Conservation (phyloP, 768 basidiomycete species). For the Mycena alexandri region DNA sequence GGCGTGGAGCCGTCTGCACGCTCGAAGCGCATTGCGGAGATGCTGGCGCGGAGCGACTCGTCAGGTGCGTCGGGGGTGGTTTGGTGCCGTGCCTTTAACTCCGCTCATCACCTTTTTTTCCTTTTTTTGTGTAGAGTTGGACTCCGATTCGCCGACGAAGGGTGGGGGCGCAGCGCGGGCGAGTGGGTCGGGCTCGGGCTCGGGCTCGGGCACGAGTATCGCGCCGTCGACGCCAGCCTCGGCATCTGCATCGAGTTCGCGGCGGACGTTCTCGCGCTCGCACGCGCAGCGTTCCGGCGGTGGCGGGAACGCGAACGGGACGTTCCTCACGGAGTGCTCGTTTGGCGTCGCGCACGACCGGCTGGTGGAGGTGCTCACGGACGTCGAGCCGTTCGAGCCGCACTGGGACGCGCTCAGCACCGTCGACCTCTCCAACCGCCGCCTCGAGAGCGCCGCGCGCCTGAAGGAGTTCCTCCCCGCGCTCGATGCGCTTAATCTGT, state of each 20-base stretch:
- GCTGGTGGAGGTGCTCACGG: slow-evolving; percentile 92
- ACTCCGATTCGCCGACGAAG: slow-evolving; percentile 36
- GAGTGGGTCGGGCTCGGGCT: slow-evolving; percentile 46
- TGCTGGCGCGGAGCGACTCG: slow-evolving; percentile 80
- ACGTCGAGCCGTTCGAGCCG: slow-evolving; percentile 94
- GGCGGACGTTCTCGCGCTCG: slow-evolving; percentile 54
- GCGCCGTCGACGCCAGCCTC: too few species aligned
- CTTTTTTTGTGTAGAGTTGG: slow-evolving; percentile 27
- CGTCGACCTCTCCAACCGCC: slow-evolving; percentile 82
- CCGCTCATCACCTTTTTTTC: slow-evolving; percentile 22
- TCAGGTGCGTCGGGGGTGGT: slow-evolving; percentile 15
- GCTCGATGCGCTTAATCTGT: slow-evolving; percentile 84
- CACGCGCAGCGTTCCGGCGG: slow-evolving; percentile 52
- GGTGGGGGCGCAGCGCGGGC: slow-evolving; percentile 6
- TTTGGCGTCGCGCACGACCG: slow-evolving; percentile 93
- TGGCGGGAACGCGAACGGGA: slow-evolving; percentile 69
- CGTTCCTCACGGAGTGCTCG: slow-evolving; percentile 91
- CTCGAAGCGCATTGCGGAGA: slow-evolving; percentile 84
- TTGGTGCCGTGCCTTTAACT: slow-evolving; percentile 14
- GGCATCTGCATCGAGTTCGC: too few species aligned
- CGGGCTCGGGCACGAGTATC: slow-evolving; percentile 48
- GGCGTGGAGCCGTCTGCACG: slow-evolving; percentile 67
- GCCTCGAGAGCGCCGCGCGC: slow-evolving; percentile 84
- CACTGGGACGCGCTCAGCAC: slow-evolving; percentile 87
- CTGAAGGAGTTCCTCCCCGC: slow-evolving; percentile 89